Evolutionary conservation across 306 rosid species (phyloP).

Genomic region (Cucurbita moschata): DNA sequence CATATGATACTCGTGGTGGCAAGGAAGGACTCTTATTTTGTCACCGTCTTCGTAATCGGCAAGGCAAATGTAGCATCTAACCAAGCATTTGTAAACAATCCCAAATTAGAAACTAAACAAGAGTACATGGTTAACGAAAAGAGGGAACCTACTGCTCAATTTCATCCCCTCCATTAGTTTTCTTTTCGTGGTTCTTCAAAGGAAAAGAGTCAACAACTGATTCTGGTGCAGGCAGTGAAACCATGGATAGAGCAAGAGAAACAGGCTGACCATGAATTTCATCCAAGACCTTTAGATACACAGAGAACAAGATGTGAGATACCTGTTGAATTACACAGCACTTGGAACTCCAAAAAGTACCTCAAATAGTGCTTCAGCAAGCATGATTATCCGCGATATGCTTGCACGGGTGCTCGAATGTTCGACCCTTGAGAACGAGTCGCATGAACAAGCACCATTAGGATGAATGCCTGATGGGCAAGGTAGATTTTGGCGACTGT

Average conservation of each 20-base stretch:
- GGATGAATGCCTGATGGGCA: conserved; percentile 87
- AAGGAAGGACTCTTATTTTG: conserved; percentile 84
- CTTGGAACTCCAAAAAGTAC: conserved; percentile 3
- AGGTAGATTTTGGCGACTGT: conserved; percentile 38
- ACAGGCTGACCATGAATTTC: conserved; percentile 88
- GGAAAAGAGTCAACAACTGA: conserved; percentile 81
- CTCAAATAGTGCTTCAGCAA: conserved; percentile 96
- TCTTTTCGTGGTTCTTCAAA: conserved; percentile 53
- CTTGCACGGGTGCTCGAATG: conserved; percentile 79
- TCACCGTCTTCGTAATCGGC: conserved; percentile 95
- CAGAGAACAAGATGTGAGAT: background rate
- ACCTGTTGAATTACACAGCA: background rate
- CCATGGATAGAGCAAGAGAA: conserved; percentile 67
- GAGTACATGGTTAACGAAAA: background rate
- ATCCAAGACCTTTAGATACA: conserved; percentile 69
- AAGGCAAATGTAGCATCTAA: conserved; percentile 88
- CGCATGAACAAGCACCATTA: conserved; percentile 77
- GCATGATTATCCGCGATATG: conserved; percentile 93
- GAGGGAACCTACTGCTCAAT: conserved; percentile 53
- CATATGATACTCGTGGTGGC: conserved; percentile 86
- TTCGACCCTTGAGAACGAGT: conserved; percentile 46
- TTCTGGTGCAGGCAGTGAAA: conserved; percentile 88
- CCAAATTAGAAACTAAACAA: background rate
- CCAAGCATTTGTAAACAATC: background rate
- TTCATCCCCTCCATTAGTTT: conserved; percentile 28